Conservation (phyloP, 306 rosid species). For the Fagus sylvatica region DNA sequence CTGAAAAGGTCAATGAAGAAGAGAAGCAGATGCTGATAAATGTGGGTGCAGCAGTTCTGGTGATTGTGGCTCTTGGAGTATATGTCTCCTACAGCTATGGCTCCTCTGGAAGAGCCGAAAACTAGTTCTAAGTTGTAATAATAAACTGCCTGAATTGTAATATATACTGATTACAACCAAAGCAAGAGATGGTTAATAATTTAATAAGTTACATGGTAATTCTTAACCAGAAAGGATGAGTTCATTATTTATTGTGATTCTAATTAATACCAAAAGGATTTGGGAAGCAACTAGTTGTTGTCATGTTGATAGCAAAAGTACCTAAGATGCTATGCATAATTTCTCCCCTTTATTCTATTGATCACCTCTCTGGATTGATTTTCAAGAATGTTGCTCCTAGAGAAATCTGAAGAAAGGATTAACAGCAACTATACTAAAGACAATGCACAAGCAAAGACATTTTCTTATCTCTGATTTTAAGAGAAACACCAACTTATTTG, state of each 20-base stretch:
- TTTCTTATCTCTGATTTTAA: too few relatives aligned
- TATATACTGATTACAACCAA: background rate
- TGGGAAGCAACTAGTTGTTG: too few relatives aligned
- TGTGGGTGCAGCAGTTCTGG: conserved; percentile 53
- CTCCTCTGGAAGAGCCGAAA: conserved; percentile 25
- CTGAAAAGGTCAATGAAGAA: conserved; percentile 27
- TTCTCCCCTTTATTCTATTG: background rate
- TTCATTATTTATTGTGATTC: background rate
- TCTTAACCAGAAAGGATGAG: background rate
- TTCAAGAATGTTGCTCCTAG: too few relatives aligned
- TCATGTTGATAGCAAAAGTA: background rate
- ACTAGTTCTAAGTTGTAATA: background rate
- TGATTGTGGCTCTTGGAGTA: conserved; percentile 53
- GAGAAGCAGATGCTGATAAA: conserved; percentile 41
- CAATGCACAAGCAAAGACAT: too few relatives aligned
- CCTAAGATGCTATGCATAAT: background rate
- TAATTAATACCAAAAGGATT: too few relatives aligned
- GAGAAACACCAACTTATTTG: too few relatives aligned
- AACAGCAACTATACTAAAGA: too few relatives aligned
- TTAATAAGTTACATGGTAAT: too few relatives aligned
- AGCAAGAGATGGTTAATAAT: background rate
- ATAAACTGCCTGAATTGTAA: background rate
- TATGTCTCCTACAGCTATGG: conserved; percentile 34
- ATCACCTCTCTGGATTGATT: too few relatives aligned
- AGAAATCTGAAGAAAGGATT: too few relatives aligned